These are phyloP conservation scores for Porphyrellus cyaneotinctus DNA, from an alignment of 768 basidiomycete genomes.

Conservation along the genomic window DNA sequence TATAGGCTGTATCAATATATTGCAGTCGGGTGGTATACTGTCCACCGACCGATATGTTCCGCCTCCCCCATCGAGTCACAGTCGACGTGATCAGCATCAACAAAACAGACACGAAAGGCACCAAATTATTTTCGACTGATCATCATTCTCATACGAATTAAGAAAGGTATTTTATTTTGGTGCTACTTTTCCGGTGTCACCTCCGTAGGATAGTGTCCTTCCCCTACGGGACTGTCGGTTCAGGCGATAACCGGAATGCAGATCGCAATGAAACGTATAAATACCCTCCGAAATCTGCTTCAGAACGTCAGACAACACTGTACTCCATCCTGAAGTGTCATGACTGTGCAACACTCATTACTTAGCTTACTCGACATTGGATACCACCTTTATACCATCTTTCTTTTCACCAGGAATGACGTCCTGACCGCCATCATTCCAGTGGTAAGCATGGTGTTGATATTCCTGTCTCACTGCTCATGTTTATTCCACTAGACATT, in stretches of 20 bases:
- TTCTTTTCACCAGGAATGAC: slow-evolving; percentile 45
- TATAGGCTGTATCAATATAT: not conserved
- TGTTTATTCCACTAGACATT: slow-evolving; percentile 23
- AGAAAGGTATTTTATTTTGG: no score
- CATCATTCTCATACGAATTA: no score
- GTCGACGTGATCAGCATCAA: not conserved
- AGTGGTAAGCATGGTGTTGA: slow-evolving; percentile 33
- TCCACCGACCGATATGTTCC: no score
- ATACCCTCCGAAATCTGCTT: not conserved
- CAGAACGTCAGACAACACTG: not conserved
- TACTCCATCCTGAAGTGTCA: not conserved
- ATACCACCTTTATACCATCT: slow-evolving; percentile 29
- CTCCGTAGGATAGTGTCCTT: not conserved
- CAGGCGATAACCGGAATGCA: not conserved
- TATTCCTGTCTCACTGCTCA: not conserved
- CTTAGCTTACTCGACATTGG: slow-evolving; percentile 11
- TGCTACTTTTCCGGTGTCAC: no score
- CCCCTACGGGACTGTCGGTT: not conserved
- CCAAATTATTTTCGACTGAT: no score
- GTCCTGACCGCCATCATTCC: slow-evolving; percentile 45
- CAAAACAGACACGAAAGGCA: not conserved
- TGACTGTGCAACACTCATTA: slow-evolving; percentile 16
- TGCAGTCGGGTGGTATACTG: not conserved
- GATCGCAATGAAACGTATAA: not conserved
- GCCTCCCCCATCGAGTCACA: not conserved